phyloP scores from a whole-genome alignment of 2,329 filamentous ascomycete species.

The Diaporthe vexans region DNA sequence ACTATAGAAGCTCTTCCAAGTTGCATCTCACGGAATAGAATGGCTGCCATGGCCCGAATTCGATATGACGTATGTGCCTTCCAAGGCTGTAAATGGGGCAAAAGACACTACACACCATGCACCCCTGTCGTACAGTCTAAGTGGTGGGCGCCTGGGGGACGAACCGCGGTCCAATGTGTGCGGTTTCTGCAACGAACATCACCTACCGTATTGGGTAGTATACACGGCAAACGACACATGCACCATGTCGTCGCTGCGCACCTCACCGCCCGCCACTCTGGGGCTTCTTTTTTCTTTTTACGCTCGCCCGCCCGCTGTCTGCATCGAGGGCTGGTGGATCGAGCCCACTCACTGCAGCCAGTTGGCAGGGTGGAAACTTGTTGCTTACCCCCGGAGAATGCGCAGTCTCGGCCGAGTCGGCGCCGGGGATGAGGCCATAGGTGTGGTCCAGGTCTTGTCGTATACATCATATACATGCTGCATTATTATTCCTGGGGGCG shows the following conservation, averaged over 20 bases:
- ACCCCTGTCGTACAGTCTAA: neutral
- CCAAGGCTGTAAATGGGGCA: neutral
- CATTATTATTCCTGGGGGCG: neutral
- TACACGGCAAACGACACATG: neutral
- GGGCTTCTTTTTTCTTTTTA: too few relatives aligned
- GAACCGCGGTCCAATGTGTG: neutral
- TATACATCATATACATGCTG: neutral
- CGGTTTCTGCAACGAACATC: too few relatives aligned
- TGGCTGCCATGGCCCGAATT: neutral
- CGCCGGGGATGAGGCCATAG: neutral
- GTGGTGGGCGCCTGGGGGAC: neutral
- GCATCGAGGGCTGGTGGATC: neutral
- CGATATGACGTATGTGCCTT: conserved; percentile 18
- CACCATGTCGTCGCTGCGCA: conserved; percentile 3
- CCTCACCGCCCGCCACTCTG: neutral
- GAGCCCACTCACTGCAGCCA: neutral
- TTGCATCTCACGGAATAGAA: neutral
- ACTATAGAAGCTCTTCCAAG: neutral
- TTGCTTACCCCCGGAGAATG: neutral
- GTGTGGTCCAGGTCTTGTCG: neutral
- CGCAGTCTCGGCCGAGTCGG: neutral
- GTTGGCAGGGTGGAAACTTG: too few relatives aligned
- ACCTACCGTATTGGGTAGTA: neutral
- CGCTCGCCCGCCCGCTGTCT: neutral
- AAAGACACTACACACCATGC: neutral